A percentile compares a stretch with the other conserved stretches of the same genome.
Conservation (phyloP, 1,284 basidiomycete genomes). For the Rhodotorula sp. region DNA sequence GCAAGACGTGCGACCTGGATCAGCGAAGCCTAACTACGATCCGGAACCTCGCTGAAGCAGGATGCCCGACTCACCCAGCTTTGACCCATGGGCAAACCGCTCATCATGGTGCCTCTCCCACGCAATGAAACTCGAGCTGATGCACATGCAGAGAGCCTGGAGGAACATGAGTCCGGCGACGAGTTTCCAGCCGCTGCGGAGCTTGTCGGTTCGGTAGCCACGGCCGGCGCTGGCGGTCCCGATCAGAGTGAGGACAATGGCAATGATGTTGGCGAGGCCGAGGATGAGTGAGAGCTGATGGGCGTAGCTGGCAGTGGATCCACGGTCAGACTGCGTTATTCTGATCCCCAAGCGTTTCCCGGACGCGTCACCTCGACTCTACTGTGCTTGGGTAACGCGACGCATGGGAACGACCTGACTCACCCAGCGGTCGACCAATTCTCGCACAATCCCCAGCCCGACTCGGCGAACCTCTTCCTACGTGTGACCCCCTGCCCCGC, state of each 20-base stretch:
- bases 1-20: background rate
- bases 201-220: conserved; percentile 22
- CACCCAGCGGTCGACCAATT: conserved; percentile 15
- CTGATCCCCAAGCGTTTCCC: no score
- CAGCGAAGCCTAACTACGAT: no score
- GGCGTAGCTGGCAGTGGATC: background rate
- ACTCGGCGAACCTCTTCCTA: background rate
- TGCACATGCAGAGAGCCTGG: background rate
- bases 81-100: conserved; percentile 4
- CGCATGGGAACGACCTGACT: background rate
- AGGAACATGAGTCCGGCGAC: conserved; percentile 18
- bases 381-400: no score
- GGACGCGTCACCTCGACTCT: no score
- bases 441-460: conserved; percentile 8
- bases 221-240: conserved; percentile 13
- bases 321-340: background rate
- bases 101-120: conserved; percentile 5
- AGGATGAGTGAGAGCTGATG: conserved; percentile 25
- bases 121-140: conserved; percentile 8
- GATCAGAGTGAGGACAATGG: conserved; percentile 9
- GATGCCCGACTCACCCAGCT: conserved; percentile 3
- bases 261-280: conserved; percentile 10
- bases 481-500: background rate
- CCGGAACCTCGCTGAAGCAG: no score
- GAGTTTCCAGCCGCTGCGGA: conserved; percentile 24